Evolutionary conservation across 116 monocot genomes (phyloP).

Genomic region (Posidonia oceanica): DNA sequence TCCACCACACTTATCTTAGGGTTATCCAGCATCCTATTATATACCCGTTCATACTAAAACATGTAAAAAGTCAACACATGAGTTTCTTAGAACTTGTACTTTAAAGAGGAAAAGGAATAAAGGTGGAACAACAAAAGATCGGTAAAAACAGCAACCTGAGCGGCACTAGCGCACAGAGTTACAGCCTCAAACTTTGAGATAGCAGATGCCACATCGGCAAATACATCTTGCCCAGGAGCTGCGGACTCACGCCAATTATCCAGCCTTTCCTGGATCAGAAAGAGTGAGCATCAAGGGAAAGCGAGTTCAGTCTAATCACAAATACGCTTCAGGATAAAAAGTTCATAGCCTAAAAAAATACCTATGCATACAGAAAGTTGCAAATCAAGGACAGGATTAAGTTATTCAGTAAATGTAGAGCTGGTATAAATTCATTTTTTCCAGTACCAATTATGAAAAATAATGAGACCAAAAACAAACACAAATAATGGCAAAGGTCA

Average conservation of each 20-base stretch:
- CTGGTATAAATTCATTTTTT: too few species aligned
- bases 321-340: neutral
- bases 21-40: constrained; percentile 17
- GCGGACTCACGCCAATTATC: constrained; percentile 84
- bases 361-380: too few species aligned
- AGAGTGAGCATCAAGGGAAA: neutral
- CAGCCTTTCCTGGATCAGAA: constrained; percentile 46
- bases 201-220: constrained; percentile 48
- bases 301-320: neutral
- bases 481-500: too few species aligned
- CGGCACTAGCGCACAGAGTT: constrained; percentile 58
- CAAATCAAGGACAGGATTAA: too few species aligned
- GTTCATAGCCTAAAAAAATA: neutral
- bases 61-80: neutral
- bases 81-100: neutral
- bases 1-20: constrained; percentile 68
- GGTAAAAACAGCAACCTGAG: constrained; percentile 33
- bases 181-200: constrained; percentile 85
- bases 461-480: too few species aligned
- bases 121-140: neutral
- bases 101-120: neutral
- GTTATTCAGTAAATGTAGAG: too few species aligned
- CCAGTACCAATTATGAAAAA: too few species aligned
- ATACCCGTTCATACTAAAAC: constrained; percentile 51
- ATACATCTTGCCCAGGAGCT: constrained; percentile 37